phyloP scores from a whole-genome alignment of 495 filamentous ascomycete species.

The Terfezia claveryi region DNA sequence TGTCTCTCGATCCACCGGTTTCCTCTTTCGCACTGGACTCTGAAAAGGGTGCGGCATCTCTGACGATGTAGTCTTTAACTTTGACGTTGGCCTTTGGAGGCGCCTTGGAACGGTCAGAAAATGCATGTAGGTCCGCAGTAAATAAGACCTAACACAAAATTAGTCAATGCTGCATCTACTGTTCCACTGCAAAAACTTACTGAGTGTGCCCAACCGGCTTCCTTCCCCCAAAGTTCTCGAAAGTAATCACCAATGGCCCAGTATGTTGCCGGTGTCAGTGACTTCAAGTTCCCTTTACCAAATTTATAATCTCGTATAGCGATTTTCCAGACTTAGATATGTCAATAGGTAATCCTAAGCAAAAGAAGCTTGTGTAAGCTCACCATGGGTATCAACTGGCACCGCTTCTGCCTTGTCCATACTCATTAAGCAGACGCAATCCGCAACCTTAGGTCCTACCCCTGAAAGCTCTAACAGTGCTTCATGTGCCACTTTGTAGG shows the following conservation, averaged over 20 bases:
- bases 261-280: conserved; percentile 70
- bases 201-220: conserved; percentile 93
- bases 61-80: background rate
- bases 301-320: conserved; percentile 90
- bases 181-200: conserved; percentile 18
- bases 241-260: conserved; percentile 80
- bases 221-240: conserved; percentile 70
- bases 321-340: conserved; percentile 69
- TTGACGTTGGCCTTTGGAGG: background rate
- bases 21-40: background rate
- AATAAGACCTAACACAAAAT: conserved; percentile 39
- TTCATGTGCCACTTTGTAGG: conserved; percentile 61
- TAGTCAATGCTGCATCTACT: background rate
- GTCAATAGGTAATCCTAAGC: background rate
- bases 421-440: conserved; percentile 93
- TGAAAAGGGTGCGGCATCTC: too few relatives aligned
- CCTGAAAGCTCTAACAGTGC: conserved; percentile 56
- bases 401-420: conserved; percentile 92
- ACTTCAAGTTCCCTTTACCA: conserved; percentile 62
- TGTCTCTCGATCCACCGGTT: background rate
- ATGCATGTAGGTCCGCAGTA: conserved; percentile 74
- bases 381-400: conserved; percentile 83
- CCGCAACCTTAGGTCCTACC: conserved; percentile 88
- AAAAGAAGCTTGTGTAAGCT: conserved; percentile 9
- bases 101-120: conserved; percentile 31